These are phyloP conservation scores for Magnolia sinica DNA, from an alignment of 164 flowering plant species.

Conservation along the genomic window DNA sequence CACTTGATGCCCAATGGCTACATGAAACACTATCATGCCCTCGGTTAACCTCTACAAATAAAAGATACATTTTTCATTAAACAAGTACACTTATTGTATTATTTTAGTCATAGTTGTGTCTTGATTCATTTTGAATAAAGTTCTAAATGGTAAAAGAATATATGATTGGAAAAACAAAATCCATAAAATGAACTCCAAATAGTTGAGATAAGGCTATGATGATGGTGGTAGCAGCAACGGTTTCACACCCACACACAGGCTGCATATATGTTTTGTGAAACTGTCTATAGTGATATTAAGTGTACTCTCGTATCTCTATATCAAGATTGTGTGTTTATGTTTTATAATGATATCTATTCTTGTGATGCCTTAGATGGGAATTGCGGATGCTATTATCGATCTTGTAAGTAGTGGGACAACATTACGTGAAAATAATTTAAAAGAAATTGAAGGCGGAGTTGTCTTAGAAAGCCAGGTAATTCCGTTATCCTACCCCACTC, in stretches of 20 bases:
- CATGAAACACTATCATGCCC: too few species aligned
- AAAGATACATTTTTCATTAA: too few species aligned
- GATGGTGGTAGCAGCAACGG: too few species aligned
- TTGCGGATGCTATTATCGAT: constrained; percentile 94
- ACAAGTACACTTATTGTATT: too few species aligned
- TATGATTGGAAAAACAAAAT: too few species aligned
- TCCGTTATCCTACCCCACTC: not conserved
- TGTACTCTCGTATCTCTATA: not conserved
- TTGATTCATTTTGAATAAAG: too few species aligned
- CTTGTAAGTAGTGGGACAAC: constrained; percentile 99
- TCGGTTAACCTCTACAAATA: too few species aligned
- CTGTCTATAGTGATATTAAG: not conserved
- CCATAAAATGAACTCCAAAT: too few species aligned
- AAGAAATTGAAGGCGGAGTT: constrained; percentile 91
- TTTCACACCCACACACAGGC: not conserved
- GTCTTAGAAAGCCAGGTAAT: constrained; percentile 91
- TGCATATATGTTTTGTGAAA: not conserved
- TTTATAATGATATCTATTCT: constrained; percentile 2
- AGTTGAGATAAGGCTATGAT: too few species aligned
- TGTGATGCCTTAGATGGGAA: constrained; percentile 70
- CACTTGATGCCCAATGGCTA: too few species aligned
- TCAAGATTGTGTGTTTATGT: not conserved
- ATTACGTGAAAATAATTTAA: constrained; percentile 81
- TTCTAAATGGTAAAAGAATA: too few species aligned
- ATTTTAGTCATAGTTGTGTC: too few species aligned